A percentile compares a stretch with the other conserved stretches of the same genome.
These are phyloP conservation scores for Podospora pseudoanserina DNA, from an alignment of 495 filamentous ascomycete genomes.

Conservation along the genomic window DNA sequence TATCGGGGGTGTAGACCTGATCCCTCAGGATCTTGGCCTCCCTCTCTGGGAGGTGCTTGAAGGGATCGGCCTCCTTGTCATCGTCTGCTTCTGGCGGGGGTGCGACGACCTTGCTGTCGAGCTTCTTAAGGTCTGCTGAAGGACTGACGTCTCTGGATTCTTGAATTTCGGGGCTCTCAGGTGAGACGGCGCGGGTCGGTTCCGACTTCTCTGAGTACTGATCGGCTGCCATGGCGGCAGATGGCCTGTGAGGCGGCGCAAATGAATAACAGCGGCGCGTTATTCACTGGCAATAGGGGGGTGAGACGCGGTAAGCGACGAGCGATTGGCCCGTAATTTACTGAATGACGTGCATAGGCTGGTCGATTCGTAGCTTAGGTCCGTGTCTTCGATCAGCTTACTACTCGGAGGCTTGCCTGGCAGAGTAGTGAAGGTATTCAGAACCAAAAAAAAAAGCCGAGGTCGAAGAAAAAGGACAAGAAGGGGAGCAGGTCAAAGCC, in stretches of 20 bases:
- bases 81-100: conserved; percentile 24
- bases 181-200: neutral
- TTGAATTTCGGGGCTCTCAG: neutral
- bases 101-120: conserved; percentile 48
- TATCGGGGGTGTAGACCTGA: conserved; percentile 66
- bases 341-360: neutral
- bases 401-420: too few relatives aligned
- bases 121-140: conserved; percentile 36
- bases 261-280: neutral
- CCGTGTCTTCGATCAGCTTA: too few relatives aligned
- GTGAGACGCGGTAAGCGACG: neutral
- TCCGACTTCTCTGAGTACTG: neutral
- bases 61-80: conserved; percentile 46
- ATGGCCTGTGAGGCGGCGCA: neutral
- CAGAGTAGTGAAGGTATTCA: neutral
- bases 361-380: neutral
- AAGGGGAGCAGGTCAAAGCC: neutral
- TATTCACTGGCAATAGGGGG: neutral
- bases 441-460: neutral
- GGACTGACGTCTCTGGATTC: conserved; percentile 4
- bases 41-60: conserved; percentile 51
- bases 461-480: neutral
- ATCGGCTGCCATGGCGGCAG: neutral
- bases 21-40: conserved; percentile 65
- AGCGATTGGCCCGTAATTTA: neutral